These are phyloP conservation scores for Saccharum hybrid DNA, from an alignment of 202 grass and related monocot genomes.

Conservation along the genomic window DNA sequence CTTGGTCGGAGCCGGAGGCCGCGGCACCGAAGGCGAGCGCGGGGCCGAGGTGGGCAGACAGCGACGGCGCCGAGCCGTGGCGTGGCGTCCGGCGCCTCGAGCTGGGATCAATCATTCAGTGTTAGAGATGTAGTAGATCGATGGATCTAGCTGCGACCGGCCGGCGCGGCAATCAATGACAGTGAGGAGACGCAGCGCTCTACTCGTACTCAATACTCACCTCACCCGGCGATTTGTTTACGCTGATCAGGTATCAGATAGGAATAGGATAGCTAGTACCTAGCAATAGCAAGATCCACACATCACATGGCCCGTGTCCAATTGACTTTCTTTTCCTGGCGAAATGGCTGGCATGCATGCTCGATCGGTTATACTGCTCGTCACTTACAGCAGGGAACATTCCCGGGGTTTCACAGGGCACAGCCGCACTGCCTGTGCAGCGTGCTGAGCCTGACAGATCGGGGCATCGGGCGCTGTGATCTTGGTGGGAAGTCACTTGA, in stretches of 20 bases:
- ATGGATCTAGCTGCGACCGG: neutral
- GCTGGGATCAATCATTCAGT: neutral
- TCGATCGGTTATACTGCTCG: neutral
- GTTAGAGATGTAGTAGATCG: neutral
- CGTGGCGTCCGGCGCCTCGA: no score
- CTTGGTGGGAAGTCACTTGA: no score
- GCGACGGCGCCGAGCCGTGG: neutral
- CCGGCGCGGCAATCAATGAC: conserved; percentile 28
- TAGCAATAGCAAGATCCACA: neutral
- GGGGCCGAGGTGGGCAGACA: neutral
- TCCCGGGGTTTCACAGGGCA: neutral
- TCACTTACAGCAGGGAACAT: neutral
- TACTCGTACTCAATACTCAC: no score
- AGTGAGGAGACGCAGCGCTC: neutral
- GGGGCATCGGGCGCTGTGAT: no score
- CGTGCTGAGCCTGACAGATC: no score
- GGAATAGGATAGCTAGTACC: neutral
- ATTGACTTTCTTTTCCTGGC: neutral
- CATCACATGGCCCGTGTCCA: conserved; percentile 15
- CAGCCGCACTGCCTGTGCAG: no score
- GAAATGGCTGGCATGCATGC: neutral
- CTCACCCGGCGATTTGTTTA: neutral
- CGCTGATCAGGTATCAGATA: neutral
- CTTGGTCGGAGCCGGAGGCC: no score
- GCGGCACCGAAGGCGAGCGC: no score